A percentile compares a stretch with the other conserved stretches of the same genome.
Evolutionary conservation across 163 green algal species (phyloP).

Genomic region (Scenedesmus sp.): DNA sequence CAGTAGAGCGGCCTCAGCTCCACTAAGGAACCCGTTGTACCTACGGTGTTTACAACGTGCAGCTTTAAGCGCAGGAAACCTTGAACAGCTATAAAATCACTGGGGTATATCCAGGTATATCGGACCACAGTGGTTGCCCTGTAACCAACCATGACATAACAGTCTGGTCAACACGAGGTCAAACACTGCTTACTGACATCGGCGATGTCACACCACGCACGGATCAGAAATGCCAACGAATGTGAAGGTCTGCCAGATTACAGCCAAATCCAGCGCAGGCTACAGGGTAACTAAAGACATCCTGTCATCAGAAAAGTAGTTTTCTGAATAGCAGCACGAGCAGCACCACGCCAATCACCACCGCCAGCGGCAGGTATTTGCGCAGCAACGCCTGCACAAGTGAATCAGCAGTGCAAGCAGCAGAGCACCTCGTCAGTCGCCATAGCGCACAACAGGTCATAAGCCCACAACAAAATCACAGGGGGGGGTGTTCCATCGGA

Average conservation of each 20-base stretch:
- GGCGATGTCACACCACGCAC: background rate
- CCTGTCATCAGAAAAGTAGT: slow-evolving; percentile 34
- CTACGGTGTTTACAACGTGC: background rate
- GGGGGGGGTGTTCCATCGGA: no score
- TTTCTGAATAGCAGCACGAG: slow-evolving; percentile 71
- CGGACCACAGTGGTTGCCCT: background rate
- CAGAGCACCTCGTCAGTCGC: background rate
- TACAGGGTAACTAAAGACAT: background rate
- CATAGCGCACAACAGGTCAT: no score
- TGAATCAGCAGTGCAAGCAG: background rate
- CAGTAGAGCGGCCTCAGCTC: background rate
- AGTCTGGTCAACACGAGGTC: background rate
- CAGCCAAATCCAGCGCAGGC: no score
- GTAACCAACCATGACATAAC: no score
- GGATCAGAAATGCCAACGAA: background rate
- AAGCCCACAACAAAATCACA: no score
- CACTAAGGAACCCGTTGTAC: background rate
- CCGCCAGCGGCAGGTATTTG: slow-evolving; percentile 88
- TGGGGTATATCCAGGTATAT: background rate
- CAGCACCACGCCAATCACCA: slow-evolving; percentile 79
- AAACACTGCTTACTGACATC: background rate
- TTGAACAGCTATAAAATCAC: background rate
- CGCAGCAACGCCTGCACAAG: slow-evolving; percentile 83
- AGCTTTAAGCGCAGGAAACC: background rate
- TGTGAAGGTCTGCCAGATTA: no score